Conservation (phyloP, 163 green algal species). For the Scenedesmus sp. region DNA sequence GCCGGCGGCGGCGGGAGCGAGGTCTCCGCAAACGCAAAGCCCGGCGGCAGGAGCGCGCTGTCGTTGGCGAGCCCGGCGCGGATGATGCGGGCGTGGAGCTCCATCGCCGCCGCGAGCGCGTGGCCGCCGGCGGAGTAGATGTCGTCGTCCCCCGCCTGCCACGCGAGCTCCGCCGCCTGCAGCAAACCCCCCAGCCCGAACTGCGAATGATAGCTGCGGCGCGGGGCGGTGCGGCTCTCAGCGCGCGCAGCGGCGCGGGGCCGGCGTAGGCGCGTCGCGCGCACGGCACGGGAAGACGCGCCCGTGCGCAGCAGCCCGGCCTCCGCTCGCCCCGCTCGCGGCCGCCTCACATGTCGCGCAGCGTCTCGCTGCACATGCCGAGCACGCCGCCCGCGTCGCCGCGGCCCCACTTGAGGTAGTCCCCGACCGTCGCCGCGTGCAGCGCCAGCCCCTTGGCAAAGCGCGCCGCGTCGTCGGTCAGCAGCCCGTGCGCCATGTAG, state of each 20-base stretch:
- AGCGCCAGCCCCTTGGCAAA: slow-evolving; percentile 14
- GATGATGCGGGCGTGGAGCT: slow-evolving; percentile 41
- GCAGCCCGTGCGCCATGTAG: slow-evolving; percentile 13
- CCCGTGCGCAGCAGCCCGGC: neutral
- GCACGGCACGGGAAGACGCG: neutral
- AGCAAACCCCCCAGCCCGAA: slow-evolving; percentile 35
- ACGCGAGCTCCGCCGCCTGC: slow-evolving; percentile 39
- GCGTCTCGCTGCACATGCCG: slow-evolving; percentile 30
- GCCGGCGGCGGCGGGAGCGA: slow-evolving; percentile 10
- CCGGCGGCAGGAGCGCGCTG: slow-evolving; percentile 7
- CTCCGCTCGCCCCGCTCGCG: slow-evolving; percentile 10
- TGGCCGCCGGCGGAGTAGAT: slow-evolving; percentile 30
- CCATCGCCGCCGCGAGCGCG: slow-evolving; percentile 15
- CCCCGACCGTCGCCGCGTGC: neutral
- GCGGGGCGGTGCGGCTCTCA: neutral
- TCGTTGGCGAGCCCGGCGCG: neutral
- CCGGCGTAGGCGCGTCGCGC: neutral
- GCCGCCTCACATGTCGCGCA: slow-evolving; percentile 44
- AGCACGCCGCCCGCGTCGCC: neutral
- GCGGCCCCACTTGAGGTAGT: slow-evolving; percentile 34
- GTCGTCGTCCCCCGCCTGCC: slow-evolving; percentile 38
- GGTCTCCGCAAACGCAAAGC: slow-evolving; percentile 21
- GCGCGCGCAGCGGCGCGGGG: neutral
- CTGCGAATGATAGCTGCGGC: slow-evolving; percentile 1
- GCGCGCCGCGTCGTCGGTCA: slow-evolving; percentile 2